phyloP scores from a whole-genome alignment of 2,329 filamentous ascomycete species.

The Talaromyces sp. region DNA sequence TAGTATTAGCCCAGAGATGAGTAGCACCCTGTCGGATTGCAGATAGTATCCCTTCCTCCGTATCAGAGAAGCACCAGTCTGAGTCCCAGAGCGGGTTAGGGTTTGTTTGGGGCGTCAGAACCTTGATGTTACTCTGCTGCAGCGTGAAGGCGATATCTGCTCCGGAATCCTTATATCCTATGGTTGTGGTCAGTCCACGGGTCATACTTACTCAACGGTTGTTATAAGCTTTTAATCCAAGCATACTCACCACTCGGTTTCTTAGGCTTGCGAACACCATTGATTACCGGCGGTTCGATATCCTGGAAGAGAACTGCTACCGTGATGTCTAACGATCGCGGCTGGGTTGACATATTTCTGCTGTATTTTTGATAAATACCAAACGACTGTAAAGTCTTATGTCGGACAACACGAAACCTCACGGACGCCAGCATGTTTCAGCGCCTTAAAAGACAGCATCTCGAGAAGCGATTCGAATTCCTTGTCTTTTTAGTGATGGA shows the following conservation, averaged over 20 bases:
- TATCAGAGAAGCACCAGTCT: slow-evolving; percentile 48
- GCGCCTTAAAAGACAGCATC: neutral
- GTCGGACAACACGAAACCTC: neutral
- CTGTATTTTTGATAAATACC: neutral
- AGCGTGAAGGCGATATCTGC: neutral
- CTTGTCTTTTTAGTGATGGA: neutral
- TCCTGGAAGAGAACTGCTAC: neutral
- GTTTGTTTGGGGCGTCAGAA: slow-evolving; percentile 27
- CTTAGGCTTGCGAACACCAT: neutral
- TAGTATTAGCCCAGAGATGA: slow-evolving; percentile 54
- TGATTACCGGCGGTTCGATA: neutral
- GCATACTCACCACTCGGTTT: neutral
- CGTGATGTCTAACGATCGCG: neutral
- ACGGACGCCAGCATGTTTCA: neutral
- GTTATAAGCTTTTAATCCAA: neutral
- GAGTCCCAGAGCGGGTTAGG: slow-evolving; percentile 34
- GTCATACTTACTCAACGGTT: neutral
- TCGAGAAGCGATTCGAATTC: neutral
- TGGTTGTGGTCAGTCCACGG: neutral
- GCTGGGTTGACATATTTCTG: neutral
- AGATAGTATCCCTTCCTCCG: slow-evolving; percentile 42
- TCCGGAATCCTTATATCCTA: neutral
- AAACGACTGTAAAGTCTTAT: neutral
- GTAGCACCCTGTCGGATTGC: slow-evolving; percentile 46
- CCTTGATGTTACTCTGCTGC: neutral